These are phyloP conservation scores for Coffea eugenioides DNA, from an alignment of 257 asterid genomes.

Conservation along the genomic window DNA sequence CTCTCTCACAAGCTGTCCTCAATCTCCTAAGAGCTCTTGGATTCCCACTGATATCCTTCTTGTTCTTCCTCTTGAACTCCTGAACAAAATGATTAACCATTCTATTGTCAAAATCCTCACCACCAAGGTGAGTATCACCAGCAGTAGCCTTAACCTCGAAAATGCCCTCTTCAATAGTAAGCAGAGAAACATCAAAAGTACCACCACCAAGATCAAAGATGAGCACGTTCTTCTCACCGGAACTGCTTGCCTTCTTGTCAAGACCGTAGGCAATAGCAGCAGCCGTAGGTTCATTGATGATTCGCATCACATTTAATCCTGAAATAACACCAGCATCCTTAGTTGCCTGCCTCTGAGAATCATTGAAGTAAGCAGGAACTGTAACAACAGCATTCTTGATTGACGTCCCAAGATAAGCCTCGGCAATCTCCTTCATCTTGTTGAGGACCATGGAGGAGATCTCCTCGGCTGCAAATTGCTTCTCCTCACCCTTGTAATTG, in stretches of 20 bases:
- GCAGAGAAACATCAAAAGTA: constrained; percentile 37
- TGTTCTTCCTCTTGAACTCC: constrained; percentile 35
- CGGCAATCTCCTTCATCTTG: constrained; percentile 40
- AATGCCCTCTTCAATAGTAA: constrained; percentile 38
- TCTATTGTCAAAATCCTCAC: constrained; percentile 35
- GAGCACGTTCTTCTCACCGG: constrained; percentile 37
- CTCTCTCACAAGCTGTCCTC: constrained; percentile 43
- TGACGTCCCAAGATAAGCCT: constrained; percentile 28
- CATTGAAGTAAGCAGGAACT: constrained; percentile 42
- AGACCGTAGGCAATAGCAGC: constrained; percentile 51
- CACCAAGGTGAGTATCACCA: constrained; percentile 42
- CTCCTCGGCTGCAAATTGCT: constrained; percentile 34
- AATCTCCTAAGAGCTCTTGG: constrained; percentile 38
- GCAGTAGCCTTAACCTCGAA: constrained; percentile 41
- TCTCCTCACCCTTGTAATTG: constrained; percentile 32
- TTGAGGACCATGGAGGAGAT: constrained; percentile 35
- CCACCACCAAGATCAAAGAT: constrained; percentile 47
- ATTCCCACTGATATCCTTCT: constrained; percentile 36
- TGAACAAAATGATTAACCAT: constrained; percentile 42
- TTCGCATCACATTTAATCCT: constrained; percentile 38
- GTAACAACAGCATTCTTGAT: constrained; percentile 37
- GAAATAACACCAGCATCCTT: constrained; percentile 44
- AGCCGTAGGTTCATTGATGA: constrained; percentile 46
- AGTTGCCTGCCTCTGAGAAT: constrained; percentile 44
- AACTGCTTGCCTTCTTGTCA: constrained; percentile 31